Conservation (phyloP, 306 rosid species). For the Fagus sylvatica region DNA sequence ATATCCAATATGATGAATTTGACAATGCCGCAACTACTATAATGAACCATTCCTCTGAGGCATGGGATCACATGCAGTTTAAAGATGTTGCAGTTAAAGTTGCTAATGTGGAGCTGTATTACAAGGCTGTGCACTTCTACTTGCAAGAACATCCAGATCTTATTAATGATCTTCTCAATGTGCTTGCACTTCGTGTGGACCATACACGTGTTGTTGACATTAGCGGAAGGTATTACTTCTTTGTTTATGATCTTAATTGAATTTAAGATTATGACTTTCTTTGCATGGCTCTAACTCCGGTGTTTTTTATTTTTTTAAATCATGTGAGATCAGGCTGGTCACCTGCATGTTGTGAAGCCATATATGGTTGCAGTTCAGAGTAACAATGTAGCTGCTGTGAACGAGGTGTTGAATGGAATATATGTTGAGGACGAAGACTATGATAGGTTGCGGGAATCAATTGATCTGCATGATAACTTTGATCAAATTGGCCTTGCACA, state of each 20-base stretch:
- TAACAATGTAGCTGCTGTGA: conserved; percentile 95
- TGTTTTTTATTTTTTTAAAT: conserved; percentile 15
- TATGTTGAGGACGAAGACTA: conserved; percentile 99
- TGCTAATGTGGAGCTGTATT: conserved; percentile 93
- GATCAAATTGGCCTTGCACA: conserved; percentile 99
- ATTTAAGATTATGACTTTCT: not conserved
- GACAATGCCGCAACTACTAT: conserved; percentile 99
- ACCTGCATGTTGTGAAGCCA: conserved; percentile 95
- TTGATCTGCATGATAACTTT: conserved; percentile 93
- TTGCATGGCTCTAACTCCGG: conserved; percentile 7
- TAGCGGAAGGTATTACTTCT: conserved; percentile 73
- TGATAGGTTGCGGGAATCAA: conserved; percentile 97
- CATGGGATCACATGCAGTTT: conserved; percentile 99
- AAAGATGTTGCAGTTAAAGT: conserved; percentile 93
- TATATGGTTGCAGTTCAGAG: conserved; percentile 99
- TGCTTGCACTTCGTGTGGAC: conserved; percentile 97
- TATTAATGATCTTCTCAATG: conserved; percentile 93
- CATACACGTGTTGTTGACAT: conserved; percentile 99
- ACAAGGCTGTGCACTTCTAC: conserved; percentile 97
- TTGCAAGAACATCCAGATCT: conserved; percentile 99
- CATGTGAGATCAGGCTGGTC: conserved; percentile 69
- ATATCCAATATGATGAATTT: conserved; percentile 96
- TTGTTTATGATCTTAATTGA: conserved; percentile 9
- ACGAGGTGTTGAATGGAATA: conserved; percentile 95
- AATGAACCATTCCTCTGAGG: conserved; percentile 99